A percentile compares a stretch with the other conserved stretches of the same genome.
These are phyloP conservation scores for Xylaria sp. DNA, from an alignment of 2,329 filamentous ascomycete species.

Conservation along the genomic window DNA sequence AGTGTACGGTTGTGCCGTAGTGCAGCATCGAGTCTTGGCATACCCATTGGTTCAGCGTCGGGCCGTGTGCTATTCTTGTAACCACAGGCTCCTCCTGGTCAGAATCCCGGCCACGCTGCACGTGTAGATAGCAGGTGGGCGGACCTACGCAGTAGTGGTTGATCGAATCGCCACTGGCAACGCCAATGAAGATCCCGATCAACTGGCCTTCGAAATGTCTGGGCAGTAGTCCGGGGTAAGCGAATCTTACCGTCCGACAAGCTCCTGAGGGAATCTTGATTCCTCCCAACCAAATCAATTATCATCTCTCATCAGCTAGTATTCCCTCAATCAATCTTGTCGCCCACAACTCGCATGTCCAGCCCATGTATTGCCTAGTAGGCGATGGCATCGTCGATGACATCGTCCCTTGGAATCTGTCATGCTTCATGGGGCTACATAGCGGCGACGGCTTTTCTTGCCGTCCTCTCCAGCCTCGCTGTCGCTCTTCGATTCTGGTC, in stretches of 20 bases:
- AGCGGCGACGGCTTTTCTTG: constrained; percentile 28
- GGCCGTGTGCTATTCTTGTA: constrained; percentile 32
- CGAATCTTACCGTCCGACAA: constrained; percentile 15
- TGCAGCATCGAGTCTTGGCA: constrained; percentile 6
- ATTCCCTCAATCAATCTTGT: not conserved
- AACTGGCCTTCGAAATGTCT: constrained; percentile 3
- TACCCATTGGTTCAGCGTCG: constrained; percentile 19
- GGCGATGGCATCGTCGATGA: constrained; percentile 40
- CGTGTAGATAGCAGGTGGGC: not conserved
- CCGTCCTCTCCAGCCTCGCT: constrained; percentile 27
- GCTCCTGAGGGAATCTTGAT: constrained; percentile 17
- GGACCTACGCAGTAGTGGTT: constrained; percentile 1
- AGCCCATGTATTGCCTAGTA: constrained; percentile 7
- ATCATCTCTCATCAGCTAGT: not conserved
- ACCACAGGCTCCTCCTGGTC: not conserved
- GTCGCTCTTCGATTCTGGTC: constrained; percentile 38
- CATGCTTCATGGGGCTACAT: constrained; percentile 31
- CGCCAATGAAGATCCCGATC: constrained; percentile 18
- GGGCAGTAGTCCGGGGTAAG: constrained; percentile 17
- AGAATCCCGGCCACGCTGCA: not conserved
- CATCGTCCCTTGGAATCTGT: constrained; percentile 46
- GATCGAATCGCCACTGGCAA: constrained; percentile 12
- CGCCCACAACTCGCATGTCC: constrained; percentile 26
- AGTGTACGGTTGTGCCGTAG: constrained; percentile 3
- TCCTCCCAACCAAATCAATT: not conserved